Conservation (phyloP, 345 rosid species). For the Salix caprea region DNA sequence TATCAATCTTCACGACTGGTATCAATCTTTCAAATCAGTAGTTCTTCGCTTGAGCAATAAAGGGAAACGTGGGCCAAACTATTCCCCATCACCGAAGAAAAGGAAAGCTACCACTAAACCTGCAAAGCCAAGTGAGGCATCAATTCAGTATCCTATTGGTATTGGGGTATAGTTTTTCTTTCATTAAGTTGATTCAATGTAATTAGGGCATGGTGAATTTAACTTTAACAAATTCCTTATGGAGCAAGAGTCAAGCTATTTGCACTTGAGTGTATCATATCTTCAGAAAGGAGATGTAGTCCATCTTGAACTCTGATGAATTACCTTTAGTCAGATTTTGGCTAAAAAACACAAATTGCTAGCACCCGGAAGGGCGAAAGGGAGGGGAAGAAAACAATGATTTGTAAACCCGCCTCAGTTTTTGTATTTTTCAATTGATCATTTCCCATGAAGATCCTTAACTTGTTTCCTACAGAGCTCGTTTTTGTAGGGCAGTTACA, state of each 20-base stretch:
- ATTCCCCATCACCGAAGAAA: slow-evolving; percentile 55
- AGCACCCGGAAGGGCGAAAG: no score
- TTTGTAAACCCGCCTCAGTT: neutral
- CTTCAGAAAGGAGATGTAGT: no score
- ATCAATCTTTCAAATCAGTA: slow-evolving; percentile 71
- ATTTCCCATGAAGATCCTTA: slow-evolving; percentile 30
- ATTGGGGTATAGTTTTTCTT: neutral
- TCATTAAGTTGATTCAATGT: neutral
- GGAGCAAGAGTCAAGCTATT: no score
- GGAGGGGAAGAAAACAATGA: no score
- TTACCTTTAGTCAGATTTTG: no score
- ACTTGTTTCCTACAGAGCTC: slow-evolving; percentile 50
- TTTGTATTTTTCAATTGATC: neutral
- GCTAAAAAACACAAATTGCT: no score
- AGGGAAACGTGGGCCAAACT: slow-evolving; percentile 49
- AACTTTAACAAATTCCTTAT: no score
- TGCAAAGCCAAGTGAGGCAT: slow-evolving; percentile 54
- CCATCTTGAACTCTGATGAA: no score
- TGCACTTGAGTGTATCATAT: no score
- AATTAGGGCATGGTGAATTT: no score
- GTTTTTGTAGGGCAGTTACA: slow-evolving; percentile 74
- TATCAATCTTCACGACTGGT: slow-evolving; percentile 91
- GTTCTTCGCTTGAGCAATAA: slow-evolving; percentile 33
- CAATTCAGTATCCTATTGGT: slow-evolving; percentile 75
- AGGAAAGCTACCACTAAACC: slow-evolving; percentile 44